These are phyloP conservation scores for Phlebopus sp. DNA, from an alignment of 1,284 basidiomycete genomes.

Conservation along the genomic window DNA sequence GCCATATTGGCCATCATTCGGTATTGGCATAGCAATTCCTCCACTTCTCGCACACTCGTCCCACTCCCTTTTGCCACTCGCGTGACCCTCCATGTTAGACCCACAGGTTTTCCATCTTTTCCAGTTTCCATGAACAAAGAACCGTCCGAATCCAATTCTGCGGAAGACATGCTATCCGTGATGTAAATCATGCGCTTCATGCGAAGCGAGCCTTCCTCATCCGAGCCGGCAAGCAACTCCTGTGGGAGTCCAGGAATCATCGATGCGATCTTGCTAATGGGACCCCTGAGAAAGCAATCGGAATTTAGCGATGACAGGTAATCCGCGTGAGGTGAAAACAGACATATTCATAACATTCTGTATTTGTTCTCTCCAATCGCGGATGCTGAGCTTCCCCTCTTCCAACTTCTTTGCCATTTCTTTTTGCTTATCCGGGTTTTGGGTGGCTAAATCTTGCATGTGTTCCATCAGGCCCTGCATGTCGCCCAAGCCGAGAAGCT, in stretches of 20 bases:
- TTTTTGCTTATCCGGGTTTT: constrained; percentile 95
- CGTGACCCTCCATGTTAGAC: constrained; percentile 82
- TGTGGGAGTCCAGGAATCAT: constrained; percentile 98
- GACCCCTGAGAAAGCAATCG: constrained; percentile 63
- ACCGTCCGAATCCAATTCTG: constrained; percentile 96
- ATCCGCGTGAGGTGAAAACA: constrained; percentile 27
- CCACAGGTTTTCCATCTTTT: constrained; percentile 80
- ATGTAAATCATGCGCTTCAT: constrained; percentile 99
- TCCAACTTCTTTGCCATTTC: constrained; percentile 98
- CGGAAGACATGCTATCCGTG: constrained; percentile 94
- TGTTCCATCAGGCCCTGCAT: constrained; percentile 97
- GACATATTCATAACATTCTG: constrained; percentile 97
- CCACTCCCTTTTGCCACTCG: constrained; percentile 93
- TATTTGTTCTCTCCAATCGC: constrained; percentile 98
- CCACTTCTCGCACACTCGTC: constrained; percentile 95
- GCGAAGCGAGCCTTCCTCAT: constrained; percentile 86
- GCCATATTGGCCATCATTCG: constrained; percentile 98
- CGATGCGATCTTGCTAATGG: constrained; percentile 95
- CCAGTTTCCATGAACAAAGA: constrained; percentile 79
- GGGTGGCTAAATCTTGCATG: constrained; percentile 91
- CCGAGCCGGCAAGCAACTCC: constrained; percentile 85
- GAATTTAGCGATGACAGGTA: constrained; percentile 9
- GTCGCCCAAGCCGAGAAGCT: constrained; percentile 93
- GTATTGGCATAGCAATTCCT: constrained; percentile 93
- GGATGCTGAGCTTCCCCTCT: constrained; percentile 93